Base-by-base conservation (phyloP, 2,329 filamentous ascomycete genomes). In the Coleophoma cylindrospora region DNA sequence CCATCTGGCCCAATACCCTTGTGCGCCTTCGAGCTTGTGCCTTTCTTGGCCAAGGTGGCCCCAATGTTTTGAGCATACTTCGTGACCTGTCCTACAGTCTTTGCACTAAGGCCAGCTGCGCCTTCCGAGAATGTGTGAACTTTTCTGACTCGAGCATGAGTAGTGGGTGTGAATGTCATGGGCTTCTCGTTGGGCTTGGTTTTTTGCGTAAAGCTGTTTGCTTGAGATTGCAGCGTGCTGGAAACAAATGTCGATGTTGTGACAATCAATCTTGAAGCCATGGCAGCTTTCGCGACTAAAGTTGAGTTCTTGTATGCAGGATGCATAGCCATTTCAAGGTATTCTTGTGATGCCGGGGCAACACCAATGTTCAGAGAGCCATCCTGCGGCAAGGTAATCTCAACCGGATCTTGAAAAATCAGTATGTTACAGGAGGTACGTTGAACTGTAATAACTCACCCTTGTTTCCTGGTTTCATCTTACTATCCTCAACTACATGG, bases 261-360 rank as follows among this genome's bases (percentile, higher is more conserved):
- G 38, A 99, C 89, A 57, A 99, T 90, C 15, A 99, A 77, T 5
- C 91, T 87, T 2, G 94, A 97, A 1, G 92, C 94, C 17, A 86
- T 87, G 6, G 87, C 87, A 2, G 94, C 92, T 58, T 89, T 89
- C 53, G 89, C 87, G 13, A 99, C 92, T 17, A 99, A 74, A 15
- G 85, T 83, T 1, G 89, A 95, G 65, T 89, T 87, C 62, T 88
- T 84, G 71, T 96, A 99, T n/a, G 90, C 88, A 0, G 94, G 94
- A 62, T 97, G 91, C 62, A 88, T 77, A 40, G 89, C 79, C 72
- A 88, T 81, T 50, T 85, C 82, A 40, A 94, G 76, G 61, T 94
- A 90, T 59, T 89, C 83, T 45, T 81, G 74, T 1, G 80, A 77
- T 14, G 84, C 77, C 2, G 87, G 86, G 32, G 80, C 76, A 43